phyloP scores from a whole-genome alignment of 495 filamentous ascomycete species.

The Annulohypoxylon moriforme region DNA sequence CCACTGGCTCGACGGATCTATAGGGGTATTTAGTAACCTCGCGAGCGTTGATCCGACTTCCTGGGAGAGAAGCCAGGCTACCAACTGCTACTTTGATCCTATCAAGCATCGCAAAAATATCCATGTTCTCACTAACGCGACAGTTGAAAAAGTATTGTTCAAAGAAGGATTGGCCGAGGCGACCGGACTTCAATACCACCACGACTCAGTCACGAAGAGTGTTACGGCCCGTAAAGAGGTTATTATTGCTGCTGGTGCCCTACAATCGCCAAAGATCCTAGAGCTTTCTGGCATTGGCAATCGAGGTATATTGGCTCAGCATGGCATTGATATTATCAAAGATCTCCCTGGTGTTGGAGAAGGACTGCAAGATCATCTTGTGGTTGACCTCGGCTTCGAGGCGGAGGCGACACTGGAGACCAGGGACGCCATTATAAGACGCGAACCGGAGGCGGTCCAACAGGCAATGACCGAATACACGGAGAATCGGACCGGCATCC shows the following conservation, averaged over 20 bases:
- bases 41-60: not conserved
- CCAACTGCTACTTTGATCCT: not conserved
- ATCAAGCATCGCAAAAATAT: not conserved
- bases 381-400: not conserved
- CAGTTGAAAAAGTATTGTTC: not conserved
- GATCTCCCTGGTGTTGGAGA: conserved; percentile 1
- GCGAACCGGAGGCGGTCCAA: not conserved
- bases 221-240: conserved; percentile 60
- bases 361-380: conserved; percentile 11
- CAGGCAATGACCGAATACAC: not conserved
- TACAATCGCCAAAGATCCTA: conserved; percentile 69
- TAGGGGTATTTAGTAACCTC: not conserved
- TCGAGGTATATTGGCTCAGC: conserved; percentile 64
- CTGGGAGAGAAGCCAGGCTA: not conserved
- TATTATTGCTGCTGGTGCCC: conserved; percentile 66
- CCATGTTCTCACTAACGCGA: not conserved
- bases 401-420: not conserved
- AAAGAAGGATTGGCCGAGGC: not conserved
- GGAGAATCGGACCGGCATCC: not conserved
- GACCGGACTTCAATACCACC: not conserved
- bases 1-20: not conserved
- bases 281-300: conserved; percentile 84
- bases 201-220: too few species aligned
- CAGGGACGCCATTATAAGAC: not conserved
- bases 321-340: conserved; percentile 72